phyloP scores from a whole-genome alignment of 2,329 filamentous ascomycete species.

The Colletotrichum sp. region DNA sequence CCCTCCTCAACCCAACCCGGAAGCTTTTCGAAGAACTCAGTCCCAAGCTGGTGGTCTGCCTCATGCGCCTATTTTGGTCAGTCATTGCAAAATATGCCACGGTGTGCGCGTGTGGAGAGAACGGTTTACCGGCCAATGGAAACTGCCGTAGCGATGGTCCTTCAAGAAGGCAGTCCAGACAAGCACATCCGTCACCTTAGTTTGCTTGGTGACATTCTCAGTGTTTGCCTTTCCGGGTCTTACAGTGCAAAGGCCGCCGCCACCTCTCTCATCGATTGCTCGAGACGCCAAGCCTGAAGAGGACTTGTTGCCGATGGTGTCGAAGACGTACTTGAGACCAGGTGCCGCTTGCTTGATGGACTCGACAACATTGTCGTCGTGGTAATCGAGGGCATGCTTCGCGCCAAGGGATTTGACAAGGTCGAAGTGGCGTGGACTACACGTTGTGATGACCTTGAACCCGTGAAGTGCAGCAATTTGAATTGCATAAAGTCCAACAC shows the following conservation, averaged over 20 bases:
- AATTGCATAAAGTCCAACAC: constrained; percentile 40
- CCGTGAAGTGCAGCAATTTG: constrained; percentile 36
- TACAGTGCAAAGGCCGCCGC: constrained; percentile 43
- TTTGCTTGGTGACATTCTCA: constrained; percentile 33
- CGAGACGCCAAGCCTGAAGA: constrained; percentile 38
- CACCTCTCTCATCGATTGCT: constrained; percentile 26
- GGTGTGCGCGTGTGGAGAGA: fast-evolving
- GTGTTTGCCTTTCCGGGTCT: constrained; percentile 44
- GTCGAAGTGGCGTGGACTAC: constrained; percentile 35
- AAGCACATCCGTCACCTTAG: constrained; percentile 44
- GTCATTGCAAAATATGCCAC: fast-evolving
- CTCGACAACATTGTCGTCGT: constrained; percentile 36
- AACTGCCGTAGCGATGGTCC: constrained; percentile 38
- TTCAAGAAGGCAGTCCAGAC: constrained; percentile 48
- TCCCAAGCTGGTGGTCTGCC: constrained; percentile 38
- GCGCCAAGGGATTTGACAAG: constrained; percentile 37
- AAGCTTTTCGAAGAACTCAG: constrained; percentile 41
- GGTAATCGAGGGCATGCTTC: constrained; percentile 43
- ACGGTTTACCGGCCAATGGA: constrained; percentile 39
- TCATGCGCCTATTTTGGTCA: constrained; percentile 31
- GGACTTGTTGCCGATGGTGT: constrained; percentile 43
- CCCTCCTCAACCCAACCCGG: constrained; percentile 36
- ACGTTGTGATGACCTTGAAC: constrained; percentile 39
- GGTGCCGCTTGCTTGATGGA: constrained; percentile 37
- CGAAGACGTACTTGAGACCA: constrained; percentile 40